These are phyloP conservation scores for Draba incana DNA, from an alignment of 345 rosid species.

Conservation along the genomic window DNA sequence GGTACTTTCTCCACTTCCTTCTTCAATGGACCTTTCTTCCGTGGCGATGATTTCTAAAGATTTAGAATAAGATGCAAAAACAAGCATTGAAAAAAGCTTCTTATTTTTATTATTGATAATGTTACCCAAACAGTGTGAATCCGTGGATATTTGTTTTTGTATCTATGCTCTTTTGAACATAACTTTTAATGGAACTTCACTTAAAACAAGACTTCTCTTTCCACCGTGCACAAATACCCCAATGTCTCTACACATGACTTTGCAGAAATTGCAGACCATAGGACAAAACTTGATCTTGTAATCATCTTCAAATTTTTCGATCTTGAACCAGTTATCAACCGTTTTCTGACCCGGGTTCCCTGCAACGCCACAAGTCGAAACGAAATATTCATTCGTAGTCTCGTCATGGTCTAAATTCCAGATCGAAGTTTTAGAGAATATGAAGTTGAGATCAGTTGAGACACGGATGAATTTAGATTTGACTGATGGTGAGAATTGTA, in stretches of 20 bases:
- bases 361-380: conserved; percentile 57
- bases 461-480: conserved; percentile 30
- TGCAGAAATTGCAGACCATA: conserved; percentile 56
- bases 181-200: conserved; percentile 57
- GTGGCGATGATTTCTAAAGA: conserved; percentile 56
- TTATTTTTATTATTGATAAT: neutral
- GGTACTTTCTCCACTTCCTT: conserved; percentile 87
- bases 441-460: conserved; percentile 47
- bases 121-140: conserved; percentile 4
- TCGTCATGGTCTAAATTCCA: conserved; percentile 57
- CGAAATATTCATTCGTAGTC: conserved; percentile 43
- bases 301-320: conserved; percentile 46
- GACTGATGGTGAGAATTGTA: conserved; percentile 30
- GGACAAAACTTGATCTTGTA: conserved; percentile 75
- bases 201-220: conserved; percentile 53
- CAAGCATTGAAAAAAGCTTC: conserved; percentile 6
- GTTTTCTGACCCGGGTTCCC: conserved; percentile 64
- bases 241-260: conserved; percentile 57
- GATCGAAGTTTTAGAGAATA: conserved; percentile 48
- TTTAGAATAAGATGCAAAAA: conserved; percentile 14
- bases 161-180: conserved; percentile 56
- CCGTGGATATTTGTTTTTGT: conserved; percentile 7
- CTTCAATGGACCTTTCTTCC: conserved; percentile 75
- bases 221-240: conserved; percentile 56
- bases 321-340: conserved; percentile 63